phyloP scores from a whole-genome alignment of 139 green algal genomes.

The Picochlorum sp. region DNA sequence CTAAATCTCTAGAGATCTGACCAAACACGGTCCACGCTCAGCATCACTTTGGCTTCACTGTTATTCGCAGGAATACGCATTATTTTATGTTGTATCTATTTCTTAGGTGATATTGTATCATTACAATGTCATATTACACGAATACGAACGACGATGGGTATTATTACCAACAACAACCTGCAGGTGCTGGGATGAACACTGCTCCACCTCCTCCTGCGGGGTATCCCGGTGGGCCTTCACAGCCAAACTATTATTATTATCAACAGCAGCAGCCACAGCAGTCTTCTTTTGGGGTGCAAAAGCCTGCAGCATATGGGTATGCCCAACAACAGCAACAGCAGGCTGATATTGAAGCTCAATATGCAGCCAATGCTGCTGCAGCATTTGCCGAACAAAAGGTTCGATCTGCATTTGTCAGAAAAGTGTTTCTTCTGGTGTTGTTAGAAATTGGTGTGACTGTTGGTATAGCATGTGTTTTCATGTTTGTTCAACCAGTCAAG shows the following conservation, averaged over 20 bases:
- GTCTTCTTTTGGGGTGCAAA: not conserved
- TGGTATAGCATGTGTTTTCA: slow-evolving; percentile 34
- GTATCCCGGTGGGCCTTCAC: not conserved
- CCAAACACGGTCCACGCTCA: too few species aligned
- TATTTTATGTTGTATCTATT: too few species aligned
- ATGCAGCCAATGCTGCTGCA: slow-evolving; percentile 6
- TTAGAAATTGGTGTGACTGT: slow-evolving; percentile 45
- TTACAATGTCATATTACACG: too few species aligned
- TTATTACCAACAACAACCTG: too few species aligned
- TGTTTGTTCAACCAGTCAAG: slow-evolving; percentile 39
- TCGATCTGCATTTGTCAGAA: slow-evolving; percentile 44
- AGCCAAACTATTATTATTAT: not conserved
- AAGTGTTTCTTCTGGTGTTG: slow-evolving; percentile 41
- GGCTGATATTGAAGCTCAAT: slow-evolving; percentile 25
- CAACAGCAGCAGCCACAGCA: not conserved
- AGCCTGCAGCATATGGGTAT: not conserved
- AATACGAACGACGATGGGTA: too few species aligned
- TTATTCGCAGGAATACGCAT: too few species aligned
- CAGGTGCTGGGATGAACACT: not conserved
- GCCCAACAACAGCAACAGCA: not conserved
- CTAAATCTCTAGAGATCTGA: too few species aligned
- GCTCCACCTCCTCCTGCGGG: slow-evolving; percentile 9
- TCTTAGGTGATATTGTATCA: too few species aligned
- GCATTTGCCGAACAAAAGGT: slow-evolving; percentile 32
- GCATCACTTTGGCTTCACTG: too few species aligned